Base-by-base conservation (phyloP, 2,329 filamentous ascomycete species). In the Colletotrichum higginsianum region DNA sequence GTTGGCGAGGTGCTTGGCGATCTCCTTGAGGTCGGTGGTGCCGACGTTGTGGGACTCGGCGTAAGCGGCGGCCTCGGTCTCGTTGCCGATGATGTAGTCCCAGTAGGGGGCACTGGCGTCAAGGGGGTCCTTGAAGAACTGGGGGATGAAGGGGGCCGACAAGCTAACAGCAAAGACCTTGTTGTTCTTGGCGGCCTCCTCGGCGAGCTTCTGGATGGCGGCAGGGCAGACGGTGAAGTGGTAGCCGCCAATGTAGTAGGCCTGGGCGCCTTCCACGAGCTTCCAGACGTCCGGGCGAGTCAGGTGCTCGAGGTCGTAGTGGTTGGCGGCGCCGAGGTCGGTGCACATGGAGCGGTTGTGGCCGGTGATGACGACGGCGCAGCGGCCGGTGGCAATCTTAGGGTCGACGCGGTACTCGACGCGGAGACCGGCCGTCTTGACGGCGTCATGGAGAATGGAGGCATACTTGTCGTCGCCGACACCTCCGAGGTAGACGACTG, bases 81-180 rank as follows among this genome's bases (percentile, higher is more conserved):
- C 96, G 86, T 99, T 99, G 80, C 95, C 96, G 82, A 99, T 93
- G 73, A 98, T 88, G 84, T 96, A 97, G 86, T 98, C 95, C 88
- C 95, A 97, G 90, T 98, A 98, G 40, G 93, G 93, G 64, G 94
- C 88, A 66, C 93, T 92, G 78, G 91, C 91, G 84, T 98, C 94
- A 58, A 99, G 90, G 75, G 91, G 93, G 61, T 98, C 95, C 88
- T 98, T 98, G 92, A 98, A 99, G 89, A 98, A 98, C 81, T 97
- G 93, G 49, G 93, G 87, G 79, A 99, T 98, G 88, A 99, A 99
- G 72, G 96, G 96, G 9, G 96, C 96, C 62, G 94, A 96, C 73
- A 99, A 90, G 77, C 95, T 97, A 77, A 99, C 91, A 78, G 95
- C 90, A 83, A 98, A 97, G 74, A 88, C 87, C 91, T 99, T 99